Evolutionary conservation across 2,329 filamentous ascomycete genomes (phyloP), one percentile per base, ranked within the genome.

Genomic region (Xylaria sp.): DNA sequence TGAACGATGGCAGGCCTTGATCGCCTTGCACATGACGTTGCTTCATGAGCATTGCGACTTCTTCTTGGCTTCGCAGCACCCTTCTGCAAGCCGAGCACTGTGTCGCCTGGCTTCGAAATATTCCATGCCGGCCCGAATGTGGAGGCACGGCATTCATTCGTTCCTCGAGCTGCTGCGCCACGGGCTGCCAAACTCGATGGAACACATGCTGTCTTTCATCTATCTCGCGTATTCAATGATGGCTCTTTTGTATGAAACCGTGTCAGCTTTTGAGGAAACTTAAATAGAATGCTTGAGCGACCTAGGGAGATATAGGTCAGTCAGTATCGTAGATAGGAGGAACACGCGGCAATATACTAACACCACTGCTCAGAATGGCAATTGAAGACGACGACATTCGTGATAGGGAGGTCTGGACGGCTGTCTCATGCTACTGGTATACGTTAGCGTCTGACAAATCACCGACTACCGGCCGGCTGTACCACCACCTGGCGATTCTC

Each of bases 401-500:
- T 2, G 89, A 93, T 51, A 78, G 89, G 1, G 90, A 96, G 44
- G 83, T 86, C 0, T 97, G 93, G 93, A 90, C 89, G 0, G 81
- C 82, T 0, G 90, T 96, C 0, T 88, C 89, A 0, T 78, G 87
- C 0, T 86, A 88, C 39, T 97, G 92, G 94, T 97, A 95, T 61
- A 86, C 83, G 2, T 88, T 89, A 62, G 90, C 91, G 0, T 89
- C 90, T 0, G 89, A 96, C 61, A 87, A 86, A 22, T 84, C 85
- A 0, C 91, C 92, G 0, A 82, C 81, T 0, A 86, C 89, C 0
- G 93, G 93, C 0, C 79, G 92, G 0, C 77, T 97, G 0, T 94
- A 96, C 54, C 92, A 97, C 62, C 92, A 97, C 65, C 76, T 97
- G n/a, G n/a, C n/a, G n/a, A n/a, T n/a, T n/a, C n/a, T n/a, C n/a